Evolutionary conservation across 257 asterid genomes (phyloP), one percentile per base, ranked within the genome.

Genomic region (Oldenlandia corymbosa): DNA sequence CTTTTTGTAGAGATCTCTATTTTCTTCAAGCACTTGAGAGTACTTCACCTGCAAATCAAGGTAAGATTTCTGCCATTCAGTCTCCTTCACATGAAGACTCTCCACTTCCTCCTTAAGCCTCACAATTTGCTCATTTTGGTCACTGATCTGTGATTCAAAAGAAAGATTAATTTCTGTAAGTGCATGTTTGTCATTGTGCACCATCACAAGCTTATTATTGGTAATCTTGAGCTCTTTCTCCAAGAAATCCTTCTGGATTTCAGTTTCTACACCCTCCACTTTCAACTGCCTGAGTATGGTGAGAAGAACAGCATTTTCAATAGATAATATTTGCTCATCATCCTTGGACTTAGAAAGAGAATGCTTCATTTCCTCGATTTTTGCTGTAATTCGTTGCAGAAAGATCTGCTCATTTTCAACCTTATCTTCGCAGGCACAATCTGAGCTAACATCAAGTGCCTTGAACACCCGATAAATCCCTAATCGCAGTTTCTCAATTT

Each of bases 231-330:
- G 64, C 77, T 82, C 90, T 57, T 75, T 49, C 76, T 93, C 91
- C 75, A 90, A 52, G 56, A 54, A 46, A 31, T 64, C 58, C 79
- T 84, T 92, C 75, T 87, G 83, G 0, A 78, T 70, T 73, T 87
- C 90, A 21, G 85, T 76, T 60, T 85, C 88, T 26, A 69, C 45
- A 43, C 90, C 83, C 75, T 85, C 91, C 8, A 84, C 71, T 76
- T 85, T 85, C 80, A 90, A 70, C 79, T 90, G 90, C 84, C 80
- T 71, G 23, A 93, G 80, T 49, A 87, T 72, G 64, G 95, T 79
- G 46, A 80, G 45, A 11, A 93, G 84, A 78, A 93, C 89, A 3
- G 92, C 79, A 73, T 93, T 93, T 76, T 93, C 96, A 58, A 93
- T 81, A 41, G 77, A 60, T 31, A 82, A 85, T 76, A 74, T 73